Percentiles rank a stretch among this genome's conserved stretches.
phyloP scores from a whole-genome alignment of 2,329 filamentous ascomycete genomes.

The Nigrospora sphaerica region DNA sequence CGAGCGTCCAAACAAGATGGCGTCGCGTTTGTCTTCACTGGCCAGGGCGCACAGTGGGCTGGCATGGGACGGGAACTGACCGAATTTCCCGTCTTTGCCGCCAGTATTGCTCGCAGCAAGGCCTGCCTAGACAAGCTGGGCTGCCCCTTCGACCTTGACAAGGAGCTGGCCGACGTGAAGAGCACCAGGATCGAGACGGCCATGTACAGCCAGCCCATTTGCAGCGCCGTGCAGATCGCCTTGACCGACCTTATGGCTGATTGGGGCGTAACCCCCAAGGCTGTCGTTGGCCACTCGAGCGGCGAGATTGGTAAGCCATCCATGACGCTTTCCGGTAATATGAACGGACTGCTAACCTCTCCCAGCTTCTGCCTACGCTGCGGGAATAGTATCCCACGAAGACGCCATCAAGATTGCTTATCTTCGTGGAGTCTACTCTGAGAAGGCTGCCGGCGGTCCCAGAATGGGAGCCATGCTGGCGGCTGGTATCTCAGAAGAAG shows the following conservation, averaged over 20 bases:
- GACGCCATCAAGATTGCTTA: constrained; percentile 27
- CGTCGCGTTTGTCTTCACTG: constrained; percentile 24
- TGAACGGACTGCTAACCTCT: constrained; percentile 16
- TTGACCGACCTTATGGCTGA: constrained; percentile 26
- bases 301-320: constrained; percentile 14
- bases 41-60: constrained; percentile 26
- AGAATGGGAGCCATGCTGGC: constrained; percentile 31
- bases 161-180: constrained; percentile 11
- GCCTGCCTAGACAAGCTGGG: constrained; percentile 7
- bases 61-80: constrained; percentile 23
- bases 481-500: background rate
- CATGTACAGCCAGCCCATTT: constrained; percentile 24
- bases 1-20: background rate
- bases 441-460: constrained; percentile 13
- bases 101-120: constrained; percentile 8
- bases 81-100: constrained; percentile 6
- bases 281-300: constrained; percentile 17
- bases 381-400: constrained; percentile 26
- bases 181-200: constrained; percentile 13
- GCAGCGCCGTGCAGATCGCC: constrained; percentile 32
- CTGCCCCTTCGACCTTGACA: constrained; percentile 10
- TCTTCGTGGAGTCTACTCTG: constrained; percentile 13
- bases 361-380: constrained; percentile 13
- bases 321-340: constrained; percentile 14
- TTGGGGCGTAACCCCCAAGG: constrained; percentile 16